Conservation (phyloP, 371 early-diverging fungal genomes). For the Mortierella sp. region DNA sequence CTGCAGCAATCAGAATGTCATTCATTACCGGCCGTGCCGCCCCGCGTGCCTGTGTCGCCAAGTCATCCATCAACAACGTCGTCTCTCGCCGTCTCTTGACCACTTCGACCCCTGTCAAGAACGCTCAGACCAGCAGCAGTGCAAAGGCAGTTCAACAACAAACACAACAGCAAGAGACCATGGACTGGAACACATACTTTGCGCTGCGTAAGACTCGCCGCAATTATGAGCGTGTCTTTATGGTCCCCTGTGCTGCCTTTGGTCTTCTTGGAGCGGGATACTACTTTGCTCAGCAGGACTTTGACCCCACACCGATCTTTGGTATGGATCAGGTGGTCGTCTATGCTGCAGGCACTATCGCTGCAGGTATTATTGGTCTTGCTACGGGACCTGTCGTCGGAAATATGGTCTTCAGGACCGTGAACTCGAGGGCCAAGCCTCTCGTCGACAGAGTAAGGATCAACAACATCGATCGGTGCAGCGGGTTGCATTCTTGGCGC, state of each 20-base stretch:
- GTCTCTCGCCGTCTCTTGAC: constrained; percentile 33
- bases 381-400: constrained; percentile 79
- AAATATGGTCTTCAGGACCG: constrained; percentile 69
- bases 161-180: constrained; percentile 30
- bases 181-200: constrained; percentile 85
- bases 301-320: constrained; percentile 83
- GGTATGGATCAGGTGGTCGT: constrained; percentile 84
- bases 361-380: constrained; percentile 74
- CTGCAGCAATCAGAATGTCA: constrained; percentile 48
- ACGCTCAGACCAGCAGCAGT: constrained; percentile 12
- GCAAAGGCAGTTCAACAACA: constrained; percentile 6
- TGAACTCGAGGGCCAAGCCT: constrained; percentile 64
- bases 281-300: constrained; percentile 79
- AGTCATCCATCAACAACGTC: constrained; percentile 8
- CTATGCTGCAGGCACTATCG: constrained; percentile 71
- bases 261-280: constrained; percentile 72
- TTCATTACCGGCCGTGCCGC: constrained; percentile 35
- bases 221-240: constrained; percentile 74
- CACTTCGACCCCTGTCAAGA: constrained; percentile 22
- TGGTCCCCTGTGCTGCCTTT: constrained; percentile 69
- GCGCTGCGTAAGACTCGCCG: constrained; percentile 76
- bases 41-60: constrained; percentile 23
- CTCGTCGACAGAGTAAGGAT: constrained; percentile 65
- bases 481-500: not conserved
- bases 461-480: not conserved